Evolutionary conservation across 2,329 filamentous ascomycete species (phyloP), one percentile per base, ranked within the genome.

Genomic region (Dactylellina haptotyla): DNA sequence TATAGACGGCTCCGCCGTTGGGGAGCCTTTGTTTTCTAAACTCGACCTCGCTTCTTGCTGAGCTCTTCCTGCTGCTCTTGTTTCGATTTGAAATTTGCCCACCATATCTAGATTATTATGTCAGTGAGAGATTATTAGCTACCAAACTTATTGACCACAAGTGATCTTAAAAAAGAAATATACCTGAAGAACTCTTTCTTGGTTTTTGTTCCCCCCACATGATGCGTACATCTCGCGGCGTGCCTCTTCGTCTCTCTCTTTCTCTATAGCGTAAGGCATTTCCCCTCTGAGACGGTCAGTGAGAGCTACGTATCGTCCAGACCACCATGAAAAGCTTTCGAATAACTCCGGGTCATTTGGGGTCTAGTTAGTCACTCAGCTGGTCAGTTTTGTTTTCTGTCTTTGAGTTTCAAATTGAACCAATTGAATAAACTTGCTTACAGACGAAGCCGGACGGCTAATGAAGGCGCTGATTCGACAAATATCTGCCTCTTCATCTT

Each of bases 1-100:
- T 28, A 41, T 39, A 23, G 43, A 46, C 46, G 18, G 50, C 43
- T 43, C 48, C 32, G 56, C 61, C 54, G 45, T 18, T 28, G 43
- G 18, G 50, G 51, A 45, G 67, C 59, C 53, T 50, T 61, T 43
- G 54, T 66, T 73, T 57, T 54, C 69, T 73, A 73, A 73, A 66
- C 61, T 61, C 30, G 37, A 45, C 34, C 28, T 39, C 61, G 53
- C 48, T 57, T 53, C 34, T 58, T 65, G 30, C 39, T 41, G 54
- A 34, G 53, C 54, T 65, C 50, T 26, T 57, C 59, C 46, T 58
- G 59, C 48, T 65, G 58, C 23, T 72, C 53, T 46, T 59, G 51
- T 53, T 64, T 64, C 37, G 54, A 18, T 43, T 14, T 59, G 8
- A 59, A 64, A 43, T 54, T 61, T 8, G 51, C 51, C 61, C 61